These are phyloP conservation scores for Apiospora sp. DNA, from an alignment of 2,329 filamentous ascomycete species.

Conservation along the genomic window DNA sequence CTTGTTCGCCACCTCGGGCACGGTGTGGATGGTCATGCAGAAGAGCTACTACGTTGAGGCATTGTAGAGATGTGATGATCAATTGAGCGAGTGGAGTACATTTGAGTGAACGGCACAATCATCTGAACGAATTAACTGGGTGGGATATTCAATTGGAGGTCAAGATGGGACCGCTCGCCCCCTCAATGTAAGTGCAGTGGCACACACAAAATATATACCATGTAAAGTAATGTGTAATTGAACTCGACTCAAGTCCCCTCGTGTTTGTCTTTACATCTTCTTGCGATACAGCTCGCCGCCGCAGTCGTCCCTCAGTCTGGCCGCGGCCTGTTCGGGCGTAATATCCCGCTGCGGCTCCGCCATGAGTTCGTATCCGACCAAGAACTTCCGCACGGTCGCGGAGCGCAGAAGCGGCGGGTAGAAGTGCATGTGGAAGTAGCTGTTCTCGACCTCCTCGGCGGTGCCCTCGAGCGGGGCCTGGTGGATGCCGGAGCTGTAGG, in stretches of 20 bases:
- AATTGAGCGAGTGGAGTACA: too few relatives aligned
- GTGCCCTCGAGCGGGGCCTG: conserved; percentile 89
- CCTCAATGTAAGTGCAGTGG: not conserved
- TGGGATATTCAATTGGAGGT: not conserved
- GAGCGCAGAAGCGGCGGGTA: conserved; percentile 93
- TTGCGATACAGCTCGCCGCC: conserved; percentile 87
- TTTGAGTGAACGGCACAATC: not conserved
- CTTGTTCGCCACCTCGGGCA: conserved; percentile 56
- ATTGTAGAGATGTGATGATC: conserved; percentile 24
- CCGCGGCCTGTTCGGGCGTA: conserved; percentile 93
- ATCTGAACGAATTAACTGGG: not conserved
- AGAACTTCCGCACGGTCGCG: conserved; percentile 92
- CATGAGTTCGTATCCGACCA: conserved; percentile 96
- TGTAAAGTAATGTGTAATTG: conserved; percentile 21
- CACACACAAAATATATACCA: conserved; percentile 14
- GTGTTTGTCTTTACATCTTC: conserved; percentile 48
- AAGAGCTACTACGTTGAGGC: conserved; percentile 71
- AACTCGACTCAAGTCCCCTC: not conserved
- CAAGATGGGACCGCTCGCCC: not conserved
- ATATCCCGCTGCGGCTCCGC: conserved; percentile 98
- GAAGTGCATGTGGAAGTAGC: conserved; percentile 97
- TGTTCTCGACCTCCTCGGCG: conserved; percentile 83
- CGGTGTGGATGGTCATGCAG: conserved; percentile 71
- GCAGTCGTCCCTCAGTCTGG: conserved; percentile 72
- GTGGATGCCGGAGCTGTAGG: conserved; percentile 96